These are phyloP conservation scores for Mortierella sp. DNA, from an alignment of 371 early-diverging fungal species.

Conservation along the genomic window DNA sequence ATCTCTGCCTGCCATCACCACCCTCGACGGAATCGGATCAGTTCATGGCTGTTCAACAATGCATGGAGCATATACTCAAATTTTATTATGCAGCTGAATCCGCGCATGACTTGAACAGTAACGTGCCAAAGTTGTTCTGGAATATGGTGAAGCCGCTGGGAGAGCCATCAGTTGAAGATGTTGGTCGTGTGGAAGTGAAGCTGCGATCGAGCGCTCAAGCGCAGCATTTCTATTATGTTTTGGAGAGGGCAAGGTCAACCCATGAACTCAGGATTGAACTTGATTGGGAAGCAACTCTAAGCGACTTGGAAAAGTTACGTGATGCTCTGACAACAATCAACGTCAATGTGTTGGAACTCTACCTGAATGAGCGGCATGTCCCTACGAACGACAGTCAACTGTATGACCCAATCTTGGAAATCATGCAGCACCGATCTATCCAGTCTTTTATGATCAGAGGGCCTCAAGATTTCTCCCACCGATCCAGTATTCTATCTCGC, in stretches of 20 bases:
- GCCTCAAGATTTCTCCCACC: too few species aligned
- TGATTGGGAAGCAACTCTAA: slow-evolving; percentile 1
- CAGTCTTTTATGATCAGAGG: too few species aligned
- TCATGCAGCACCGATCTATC: too few species aligned
- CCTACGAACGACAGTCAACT: neutral
- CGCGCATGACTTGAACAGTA: neutral
- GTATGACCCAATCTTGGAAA: slow-evolving; percentile 13
- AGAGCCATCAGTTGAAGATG: slow-evolving; percentile 10
- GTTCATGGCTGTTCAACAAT: too few species aligned
- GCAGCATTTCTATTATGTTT: slow-evolving; percentile 10
- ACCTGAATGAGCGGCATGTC: neutral
- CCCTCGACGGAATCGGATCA: too few species aligned
- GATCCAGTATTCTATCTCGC: too few species aligned
- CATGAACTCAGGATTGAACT: slow-evolving; percentile 20
- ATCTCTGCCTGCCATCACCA: too few species aligned
- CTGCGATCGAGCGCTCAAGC: slow-evolving; percentile 10
- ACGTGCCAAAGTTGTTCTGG: neutral
- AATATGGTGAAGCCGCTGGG: neutral
- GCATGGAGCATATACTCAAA: too few species aligned
- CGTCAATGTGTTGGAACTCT: slow-evolving; percentile 1
- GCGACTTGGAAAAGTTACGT: slow-evolving; percentile 8
- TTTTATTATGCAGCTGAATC: too few species aligned
- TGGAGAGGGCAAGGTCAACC: slow-evolving; percentile 9
- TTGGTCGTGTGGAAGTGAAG: slow-evolving; percentile 7
- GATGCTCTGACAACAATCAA: slow-evolving; percentile 14